A percentile compares a stretch with the other conserved stretches of the same genome.
Evolutionary conservation across 306 rosid genomes (phyloP).

Genomic region (Ormosia semicastrata): DNA sequence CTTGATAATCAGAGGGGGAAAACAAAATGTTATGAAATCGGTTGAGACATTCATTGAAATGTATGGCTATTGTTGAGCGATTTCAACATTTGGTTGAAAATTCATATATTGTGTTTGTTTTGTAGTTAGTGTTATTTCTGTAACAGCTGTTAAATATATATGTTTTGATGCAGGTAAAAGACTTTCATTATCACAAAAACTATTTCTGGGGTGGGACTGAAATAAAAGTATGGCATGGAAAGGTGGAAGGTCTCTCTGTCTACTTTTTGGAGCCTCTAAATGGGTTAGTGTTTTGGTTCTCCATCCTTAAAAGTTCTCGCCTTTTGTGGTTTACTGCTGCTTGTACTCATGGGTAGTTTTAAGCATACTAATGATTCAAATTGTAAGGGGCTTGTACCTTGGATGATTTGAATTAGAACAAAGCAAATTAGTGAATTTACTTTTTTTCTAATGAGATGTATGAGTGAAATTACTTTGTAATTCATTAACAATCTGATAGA

Average conservation of each 20-base stretch:
- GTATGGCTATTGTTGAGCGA: not conserved
- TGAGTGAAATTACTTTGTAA: not conserved
- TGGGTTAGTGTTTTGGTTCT: constrained; percentile 54
- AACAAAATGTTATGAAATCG: constrained; percentile 6
- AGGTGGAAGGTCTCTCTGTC: constrained; percentile 88
- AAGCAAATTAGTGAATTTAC: not conserved
- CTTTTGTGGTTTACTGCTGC: not conserved
- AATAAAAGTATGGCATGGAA: constrained; percentile 89
- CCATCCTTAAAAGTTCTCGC: constrained; percentile 1
- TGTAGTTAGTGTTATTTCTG: not conserved
- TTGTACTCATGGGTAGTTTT: not conserved
- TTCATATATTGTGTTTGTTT: not conserved
- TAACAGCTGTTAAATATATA: constrained; percentile 1
- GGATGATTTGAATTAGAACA: not conserved
- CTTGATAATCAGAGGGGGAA: not conserved
- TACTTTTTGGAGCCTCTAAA: constrained; percentile 96
- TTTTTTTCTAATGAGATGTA: not conserved
- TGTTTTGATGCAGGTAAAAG: constrained; percentile 67
- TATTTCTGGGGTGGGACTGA: constrained; percentile 86
- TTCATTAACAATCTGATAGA: too few relatives aligned
- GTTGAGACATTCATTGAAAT: not conserved
- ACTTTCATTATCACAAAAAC: constrained; percentile 49
- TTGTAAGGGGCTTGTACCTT: not conserved
- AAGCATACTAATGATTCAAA: not conserved
- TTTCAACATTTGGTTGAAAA: constrained; percentile 4